phyloP scores from a whole-genome alignment of 495 filamentous ascomycete species.

The Penicillium cinerascens region DNA sequence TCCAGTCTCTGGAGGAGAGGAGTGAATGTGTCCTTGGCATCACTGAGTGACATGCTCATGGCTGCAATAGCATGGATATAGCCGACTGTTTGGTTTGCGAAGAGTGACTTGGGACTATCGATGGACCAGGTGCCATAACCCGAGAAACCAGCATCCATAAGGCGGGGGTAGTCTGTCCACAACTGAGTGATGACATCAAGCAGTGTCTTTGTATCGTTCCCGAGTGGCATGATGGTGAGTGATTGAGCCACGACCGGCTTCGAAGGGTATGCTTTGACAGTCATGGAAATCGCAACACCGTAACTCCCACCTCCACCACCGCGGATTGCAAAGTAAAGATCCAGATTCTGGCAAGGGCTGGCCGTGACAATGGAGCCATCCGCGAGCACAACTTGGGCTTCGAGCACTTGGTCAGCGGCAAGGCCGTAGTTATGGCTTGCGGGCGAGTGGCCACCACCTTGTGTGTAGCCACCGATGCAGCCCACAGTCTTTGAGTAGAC shows the following conservation, averaged over 20 bases:
- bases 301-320: slow-evolving; percentile 44
- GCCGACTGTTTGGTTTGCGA: slow-evolving; percentile 27
- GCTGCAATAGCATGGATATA: slow-evolving; percentile 32
- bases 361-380: slow-evolving; percentile 46
- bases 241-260: slow-evolving; percentile 17
- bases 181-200: slow-evolving; percentile 16
- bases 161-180: slow-evolving; percentile 8
- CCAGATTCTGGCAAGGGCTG: slow-evolving; percentile 44
- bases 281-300: slow-evolving; percentile 42
- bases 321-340: slow-evolving; percentile 56
- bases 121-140: slow-evolving; percentile 40
- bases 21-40: slow-evolving; percentile 22
- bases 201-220: slow-evolving; percentile 8
- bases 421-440: slow-evolving; percentile 29
- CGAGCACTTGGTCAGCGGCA: slow-evolving; percentile 38
- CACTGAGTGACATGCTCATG: slow-evolving; percentile 21
- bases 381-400: slow-evolving; percentile 48
- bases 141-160: slow-evolving; percentile 26
- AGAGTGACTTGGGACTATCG: slow-evolving; percentile 13
- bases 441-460: slow-evolving; percentile 37
- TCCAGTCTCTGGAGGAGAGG: slow-evolving; percentile 19
- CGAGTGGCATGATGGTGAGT: slow-evolving; percentile 10
- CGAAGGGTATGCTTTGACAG: slow-evolving; percentile 38
- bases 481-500: slow-evolving; percentile 28
- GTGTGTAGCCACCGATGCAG: slow-evolving; percentile 34